Evolutionary conservation across 768 basidiomycete species (phyloP).

Genomic region (Crepidotus variabilis): DNA sequence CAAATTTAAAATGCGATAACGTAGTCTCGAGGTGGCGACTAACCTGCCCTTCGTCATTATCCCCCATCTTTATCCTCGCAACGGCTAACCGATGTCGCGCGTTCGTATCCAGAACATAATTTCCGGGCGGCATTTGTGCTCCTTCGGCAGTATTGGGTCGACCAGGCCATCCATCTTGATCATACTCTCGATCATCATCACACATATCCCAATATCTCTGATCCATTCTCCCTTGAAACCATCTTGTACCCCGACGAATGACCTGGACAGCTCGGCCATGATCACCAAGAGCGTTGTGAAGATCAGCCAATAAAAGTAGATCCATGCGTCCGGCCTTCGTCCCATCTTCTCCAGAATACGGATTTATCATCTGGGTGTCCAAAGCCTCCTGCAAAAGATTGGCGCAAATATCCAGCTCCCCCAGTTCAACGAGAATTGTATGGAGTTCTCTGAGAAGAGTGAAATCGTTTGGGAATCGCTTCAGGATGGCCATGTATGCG

Average conservation of each 20-base stretch:
- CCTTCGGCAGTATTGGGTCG: slow-evolving; percentile 27
- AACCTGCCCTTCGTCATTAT: slow-evolving; percentile 81
- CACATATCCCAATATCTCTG: slow-evolving; percentile 79
- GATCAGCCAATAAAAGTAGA: slow-evolving; percentile 81
- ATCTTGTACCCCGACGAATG: slow-evolving; percentile 75
- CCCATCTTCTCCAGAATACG: slow-evolving; percentile 38
- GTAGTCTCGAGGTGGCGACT: slow-evolving; percentile 13
- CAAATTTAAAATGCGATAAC: not conserved
- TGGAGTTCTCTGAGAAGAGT: slow-evolving; percentile 76
- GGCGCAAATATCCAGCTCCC: slow-evolving; percentile 62
- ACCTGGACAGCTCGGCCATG: slow-evolving; percentile 64
- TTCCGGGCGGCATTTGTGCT: slow-evolving; percentile 42
- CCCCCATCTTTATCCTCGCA: slow-evolving; percentile 75
- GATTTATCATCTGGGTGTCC: slow-evolving; percentile 53
- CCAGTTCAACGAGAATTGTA: slow-evolving; percentile 69
- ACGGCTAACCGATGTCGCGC: slow-evolving; percentile 82
- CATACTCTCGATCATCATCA: slow-evolving; percentile 89
- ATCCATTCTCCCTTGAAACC: slow-evolving; percentile 81
- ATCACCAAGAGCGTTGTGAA: slow-evolving; percentile 70
- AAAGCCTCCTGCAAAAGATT: slow-evolving; percentile 72
- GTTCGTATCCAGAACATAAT: slow-evolving; percentile 66
- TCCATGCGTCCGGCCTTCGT: slow-evolving; percentile 51
- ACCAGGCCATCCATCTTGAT: slow-evolving; percentile 34
- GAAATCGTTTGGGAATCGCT: slow-evolving; percentile 74
- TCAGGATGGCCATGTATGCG: slow-evolving; percentile 69